A percentile compares a stretch with the other conserved stretches of the same genome.
phyloP scores from a whole-genome alignment of 2,329 filamentous ascomycete species.

The Tolypocladium album region DNA sequence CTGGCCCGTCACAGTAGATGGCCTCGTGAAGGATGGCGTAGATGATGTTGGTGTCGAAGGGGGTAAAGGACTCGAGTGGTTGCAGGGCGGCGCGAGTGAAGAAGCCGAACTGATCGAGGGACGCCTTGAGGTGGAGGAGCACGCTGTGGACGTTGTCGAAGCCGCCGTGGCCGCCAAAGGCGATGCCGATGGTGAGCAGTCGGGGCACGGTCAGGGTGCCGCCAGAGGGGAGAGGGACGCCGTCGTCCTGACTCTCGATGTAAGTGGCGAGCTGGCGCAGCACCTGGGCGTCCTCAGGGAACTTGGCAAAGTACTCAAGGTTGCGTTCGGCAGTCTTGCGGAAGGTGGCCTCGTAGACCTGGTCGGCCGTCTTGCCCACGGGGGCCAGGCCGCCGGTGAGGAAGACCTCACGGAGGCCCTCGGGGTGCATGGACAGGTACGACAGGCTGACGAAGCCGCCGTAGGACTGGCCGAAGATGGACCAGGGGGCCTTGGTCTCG shows the following conservation, averaged over 20 bases:
- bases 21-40: constrained; percentile 84
- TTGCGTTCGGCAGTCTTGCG: constrained; percentile 63
- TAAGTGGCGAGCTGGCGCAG: constrained; percentile 58
- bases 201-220: constrained; percentile 62
- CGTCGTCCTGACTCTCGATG: constrained; percentile 45
- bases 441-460: constrained; percentile 79
- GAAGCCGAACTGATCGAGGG: constrained; percentile 66
- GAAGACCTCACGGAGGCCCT: constrained; percentile 73
- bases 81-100: constrained; percentile 62
- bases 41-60: constrained; percentile 67
- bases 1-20: constrained; percentile 66
- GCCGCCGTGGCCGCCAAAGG: constrained; percentile 70
- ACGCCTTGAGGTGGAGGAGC: constrained; percentile 58
- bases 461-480: constrained; percentile 81
- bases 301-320: constrained; percentile 71
- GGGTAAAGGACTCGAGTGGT: constrained; percentile 53
- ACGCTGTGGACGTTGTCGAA: constrained; percentile 65
- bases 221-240: constrained; percentile 57
- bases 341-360: constrained; percentile 66
- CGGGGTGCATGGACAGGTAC: constrained; percentile 72
- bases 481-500: constrained; percentile 66
- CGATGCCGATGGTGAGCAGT: constrained; percentile 67
- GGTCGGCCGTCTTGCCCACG: constrained; percentile 57
- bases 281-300: constrained; percentile 62
- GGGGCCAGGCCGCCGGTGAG: constrained; percentile 77